These are phyloP conservation scores for Termitomyces sp. DNA, from an alignment of 768 basidiomycete species.

Conservation along the genomic window DNA sequence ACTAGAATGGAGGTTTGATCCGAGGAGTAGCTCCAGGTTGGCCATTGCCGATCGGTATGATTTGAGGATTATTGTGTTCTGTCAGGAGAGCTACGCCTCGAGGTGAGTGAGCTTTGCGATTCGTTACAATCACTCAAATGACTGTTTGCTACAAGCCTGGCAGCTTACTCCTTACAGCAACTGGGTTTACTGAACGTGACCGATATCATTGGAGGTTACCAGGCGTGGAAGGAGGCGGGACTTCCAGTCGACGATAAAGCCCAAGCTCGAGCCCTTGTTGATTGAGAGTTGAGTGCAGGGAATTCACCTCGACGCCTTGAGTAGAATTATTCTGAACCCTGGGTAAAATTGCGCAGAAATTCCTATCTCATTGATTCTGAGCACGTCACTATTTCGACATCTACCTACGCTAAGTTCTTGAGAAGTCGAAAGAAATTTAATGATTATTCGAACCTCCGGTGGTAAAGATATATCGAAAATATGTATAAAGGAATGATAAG, in stretches of 20 bases:
- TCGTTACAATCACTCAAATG: neutral
- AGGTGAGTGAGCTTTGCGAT: constrained; percentile 26
- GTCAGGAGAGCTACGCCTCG: constrained; percentile 68
- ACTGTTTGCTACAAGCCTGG: constrained; percentile 39
- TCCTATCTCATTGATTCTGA: neutral
- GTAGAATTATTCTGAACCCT: neutral
- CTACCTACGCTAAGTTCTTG: too few species aligned
- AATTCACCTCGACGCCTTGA: neutral
- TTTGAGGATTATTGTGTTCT: constrained; percentile 67
- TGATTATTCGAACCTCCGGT: neutral
- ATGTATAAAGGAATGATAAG: constrained; percentile 7
- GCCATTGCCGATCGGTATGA: constrained; percentile 73
- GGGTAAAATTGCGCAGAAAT: neutral
- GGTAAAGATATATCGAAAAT: neutral
- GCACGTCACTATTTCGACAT: neutral
- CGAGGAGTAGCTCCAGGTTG: constrained; percentile 51
- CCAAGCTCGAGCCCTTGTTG: neutral
- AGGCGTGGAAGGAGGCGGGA: constrained; percentile 65
- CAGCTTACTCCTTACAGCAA: constrained; percentile 63
- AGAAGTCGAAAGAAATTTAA: neutral
- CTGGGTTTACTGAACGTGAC: constrained; percentile 71
- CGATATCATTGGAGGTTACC: constrained; percentile 71
- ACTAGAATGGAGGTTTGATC: constrained; percentile 80
- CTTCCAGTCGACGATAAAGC: constrained; percentile 43
- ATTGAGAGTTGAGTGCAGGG: neutral